Percentiles rank a stretch among this genome's conserved stretches.
Conservation (phyloP, 164 flowering plant species). For the Hamamelis virginiana region DNA sequence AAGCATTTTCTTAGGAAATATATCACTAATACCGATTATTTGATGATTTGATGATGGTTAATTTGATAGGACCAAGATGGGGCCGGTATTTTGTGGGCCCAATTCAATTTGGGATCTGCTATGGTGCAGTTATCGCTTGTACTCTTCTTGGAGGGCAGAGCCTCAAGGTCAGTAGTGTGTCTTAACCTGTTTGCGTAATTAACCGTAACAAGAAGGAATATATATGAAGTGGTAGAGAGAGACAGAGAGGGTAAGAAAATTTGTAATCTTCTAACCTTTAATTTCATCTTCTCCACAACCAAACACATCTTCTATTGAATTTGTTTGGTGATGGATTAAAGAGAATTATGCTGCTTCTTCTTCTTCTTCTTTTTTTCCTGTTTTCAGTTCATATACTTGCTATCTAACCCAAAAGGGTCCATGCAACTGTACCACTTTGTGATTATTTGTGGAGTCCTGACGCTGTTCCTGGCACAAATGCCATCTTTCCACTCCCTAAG, state of each 20-base stretch:
- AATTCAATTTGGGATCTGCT: slow-evolving; percentile 40
- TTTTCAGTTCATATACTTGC: slow-evolving; percentile 42
- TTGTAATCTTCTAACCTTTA: too few species aligned
- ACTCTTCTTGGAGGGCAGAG: slow-evolving; percentile 49
- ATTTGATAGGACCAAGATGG: slow-evolving; percentile 44
- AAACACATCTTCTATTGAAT: too few species aligned
- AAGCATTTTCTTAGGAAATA: too few species aligned
- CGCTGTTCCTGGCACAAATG: slow-evolving; percentile 41
- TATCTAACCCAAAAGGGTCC: slow-evolving; percentile 28
- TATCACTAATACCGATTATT: not conserved
- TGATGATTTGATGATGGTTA: too few species aligned
- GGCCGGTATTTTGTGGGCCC: slow-evolving; percentile 47
- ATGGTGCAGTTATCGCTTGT: slow-evolving; percentile 40
- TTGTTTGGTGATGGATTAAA: too few species aligned
- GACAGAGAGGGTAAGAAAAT: too few species aligned
- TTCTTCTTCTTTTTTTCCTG: not conserved
- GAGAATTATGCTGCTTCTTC: not conserved
- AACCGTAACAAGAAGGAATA: too few species aligned
- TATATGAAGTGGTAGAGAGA: too few species aligned
- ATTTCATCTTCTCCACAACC: too few species aligned
- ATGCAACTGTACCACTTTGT: slow-evolving; percentile 44
- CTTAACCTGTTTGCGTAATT: too few species aligned
- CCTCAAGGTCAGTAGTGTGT: slow-evolving; percentile 37
- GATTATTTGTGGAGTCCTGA: slow-evolving; percentile 27
- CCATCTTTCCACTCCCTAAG: slow-evolving; percentile 60